Evolutionary conservation across 179 eudicot species (phyloP), one percentile per base, ranked within the genome.

Genomic region (Dionaea muscipula): DNA sequence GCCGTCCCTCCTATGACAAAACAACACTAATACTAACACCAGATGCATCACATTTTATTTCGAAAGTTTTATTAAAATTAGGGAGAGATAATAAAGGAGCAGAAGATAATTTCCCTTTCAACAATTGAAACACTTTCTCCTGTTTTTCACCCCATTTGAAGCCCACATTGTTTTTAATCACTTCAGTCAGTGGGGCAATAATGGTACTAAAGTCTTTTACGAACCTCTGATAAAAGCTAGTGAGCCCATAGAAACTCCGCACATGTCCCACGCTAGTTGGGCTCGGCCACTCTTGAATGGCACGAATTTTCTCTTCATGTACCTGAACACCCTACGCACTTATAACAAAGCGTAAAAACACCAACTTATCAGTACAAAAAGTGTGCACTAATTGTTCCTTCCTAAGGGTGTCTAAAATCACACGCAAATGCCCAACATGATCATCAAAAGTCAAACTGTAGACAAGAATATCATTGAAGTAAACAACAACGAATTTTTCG

Each of bases 151-250:
- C 16, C 36, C 52, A 48, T 14, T 21, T 2, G 37, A 59, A 35
- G 0, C 1, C 17, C 2, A 7, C 14, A 0, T 12, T 16, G 12
- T 59, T 59, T 27, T 59, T 59, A 0, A 39, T 37, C 2, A 25
- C 0, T 8, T 47, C 23, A 16, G 31, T 47, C 0, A 36, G n/a
- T 0, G 47, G 55, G 1, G 33, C 13, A 0, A 13, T 26, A 0
- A 59, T 36, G 1, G 55, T 0, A 18, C 47, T 59, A 37, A 59
- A 59, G 13, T 37, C 20, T 1, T 17, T 15, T 0, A 59, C 39
- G 23, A 59, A 57, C 0, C 26, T 15, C 21, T 51, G 3, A 16
- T 47, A 59, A n/a, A 59, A 59, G 1, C 20, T 8, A 38, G 55
- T 37, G 8, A 59, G 17, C 0, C 47, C 55, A 16, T 47, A 37